These are phyloP conservation scores for Lentinula raphanica DNA, from an alignment of 768 basidiomycete genomes.

Conservation along the genomic window DNA sequence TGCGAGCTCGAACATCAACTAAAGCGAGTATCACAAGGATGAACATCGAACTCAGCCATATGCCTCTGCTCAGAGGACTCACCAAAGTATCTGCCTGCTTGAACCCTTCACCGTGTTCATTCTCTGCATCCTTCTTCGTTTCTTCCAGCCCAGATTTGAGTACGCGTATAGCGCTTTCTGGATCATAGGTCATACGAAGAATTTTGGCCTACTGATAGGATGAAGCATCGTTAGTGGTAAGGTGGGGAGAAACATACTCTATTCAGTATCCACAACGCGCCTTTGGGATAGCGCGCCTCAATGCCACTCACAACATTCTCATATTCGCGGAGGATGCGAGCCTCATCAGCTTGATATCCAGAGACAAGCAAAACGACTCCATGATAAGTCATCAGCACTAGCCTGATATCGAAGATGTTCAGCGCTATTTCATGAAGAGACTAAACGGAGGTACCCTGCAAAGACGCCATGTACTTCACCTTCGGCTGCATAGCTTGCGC, in stretches of 20 bases:
- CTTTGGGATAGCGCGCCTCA: constrained; percentile 54
- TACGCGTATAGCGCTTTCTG: constrained; percentile 59
- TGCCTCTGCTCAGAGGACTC: constrained; percentile 13
- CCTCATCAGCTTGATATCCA: constrained; percentile 74
- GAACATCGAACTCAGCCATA: not conserved
- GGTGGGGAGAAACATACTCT: constrained; percentile 32
- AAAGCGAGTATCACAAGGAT: not conserved
- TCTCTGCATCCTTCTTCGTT: constrained; percentile 27
- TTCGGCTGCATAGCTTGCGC: constrained; percentile 41
- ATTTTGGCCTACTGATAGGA: constrained; percentile 56
- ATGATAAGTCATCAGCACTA: constrained; percentile 79
- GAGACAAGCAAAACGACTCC: constrained; percentile 65
- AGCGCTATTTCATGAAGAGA: not conserved
- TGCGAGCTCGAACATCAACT: constrained; percentile 74
- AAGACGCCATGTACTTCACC: constrained; percentile 73
- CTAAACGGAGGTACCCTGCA: constrained; percentile 48
- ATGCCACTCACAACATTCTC: constrained; percentile 56
- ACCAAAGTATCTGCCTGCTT: constrained; percentile 71
- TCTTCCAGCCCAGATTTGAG: constrained; percentile 54
- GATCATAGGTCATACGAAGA: constrained; percentile 62
- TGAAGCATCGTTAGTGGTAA: not conserved
- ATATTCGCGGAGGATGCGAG: constrained; percentile 58
- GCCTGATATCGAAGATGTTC: constrained; percentile 27
- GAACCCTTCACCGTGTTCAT: constrained; percentile 37
- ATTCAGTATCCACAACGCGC: constrained; percentile 72